Percentiles rank a stretch among this genome's conserved stretches.
Evolutionary conservation across 2,329 filamentous ascomycete genomes (phyloP).

Genomic region (Dactylellina parvicollis): DNA sequence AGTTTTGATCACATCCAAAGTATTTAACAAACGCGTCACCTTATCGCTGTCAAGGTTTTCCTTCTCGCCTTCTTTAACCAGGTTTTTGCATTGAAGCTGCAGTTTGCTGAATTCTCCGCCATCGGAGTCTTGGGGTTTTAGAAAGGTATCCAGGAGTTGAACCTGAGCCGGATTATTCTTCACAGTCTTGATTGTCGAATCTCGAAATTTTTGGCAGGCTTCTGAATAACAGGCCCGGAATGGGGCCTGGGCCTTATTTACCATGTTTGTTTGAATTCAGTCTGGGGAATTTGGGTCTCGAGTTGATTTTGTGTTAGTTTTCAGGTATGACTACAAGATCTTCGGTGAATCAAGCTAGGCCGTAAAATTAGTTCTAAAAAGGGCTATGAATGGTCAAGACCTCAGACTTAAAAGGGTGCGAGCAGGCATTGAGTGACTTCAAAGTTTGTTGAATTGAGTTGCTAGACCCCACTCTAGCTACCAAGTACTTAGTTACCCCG

Average conservation of each 20-base stretch:
- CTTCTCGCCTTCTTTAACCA: constrained; percentile 10
- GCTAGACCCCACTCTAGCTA: too few species aligned
- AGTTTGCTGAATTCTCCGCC: background rate
- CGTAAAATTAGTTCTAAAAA: too few species aligned
- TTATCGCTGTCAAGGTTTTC: background rate
- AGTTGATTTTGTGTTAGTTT: background rate
- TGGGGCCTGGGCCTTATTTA: background rate
- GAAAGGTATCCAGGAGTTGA: background rate
- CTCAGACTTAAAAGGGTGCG: too few species aligned
- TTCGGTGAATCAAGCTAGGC: too few species aligned
- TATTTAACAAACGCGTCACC: background rate
- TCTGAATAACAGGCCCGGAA: constrained; percentile 10
- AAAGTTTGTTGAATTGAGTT: too few species aligned
- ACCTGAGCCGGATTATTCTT: background rate
- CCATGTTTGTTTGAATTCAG: background rate
- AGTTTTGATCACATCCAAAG: background rate
- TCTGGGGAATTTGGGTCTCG: background rate
- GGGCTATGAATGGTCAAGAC: too few species aligned
- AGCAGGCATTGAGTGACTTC: too few species aligned
- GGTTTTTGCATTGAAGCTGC: constrained; percentile 2
- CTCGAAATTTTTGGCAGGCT: constrained; percentile 9
- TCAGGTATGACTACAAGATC: too few species aligned
- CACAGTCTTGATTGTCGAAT: background rate
- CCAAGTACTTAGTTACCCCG: too few species aligned
- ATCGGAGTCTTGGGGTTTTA: background rate